Evolutionary conservation across 208 protist species (phyloP), one percentile per base, ranked within the genome.

Genomic region (Leishmania aethiopica): DNA sequence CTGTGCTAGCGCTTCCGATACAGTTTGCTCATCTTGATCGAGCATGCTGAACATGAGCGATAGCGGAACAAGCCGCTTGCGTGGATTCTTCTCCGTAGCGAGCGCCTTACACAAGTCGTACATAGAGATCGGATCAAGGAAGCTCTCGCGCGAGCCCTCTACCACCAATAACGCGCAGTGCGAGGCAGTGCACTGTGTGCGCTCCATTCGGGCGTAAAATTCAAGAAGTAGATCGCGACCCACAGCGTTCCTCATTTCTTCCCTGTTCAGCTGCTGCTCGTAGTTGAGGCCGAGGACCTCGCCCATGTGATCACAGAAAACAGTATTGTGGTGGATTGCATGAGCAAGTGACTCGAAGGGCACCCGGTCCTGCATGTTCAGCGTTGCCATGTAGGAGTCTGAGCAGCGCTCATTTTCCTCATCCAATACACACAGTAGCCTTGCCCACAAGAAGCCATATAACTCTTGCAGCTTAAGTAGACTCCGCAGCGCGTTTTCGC

Each of bases 11-110:
- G 90, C 92, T 51, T 97, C 92, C 6, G 78, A 83, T 11, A 93
- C 78, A 4, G 94, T 89, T 67, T 93, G 91, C 35, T 96, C 94
- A 69, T 96, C 92, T 84, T 96, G 93, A 67, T 94, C 92, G 51
- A 97, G 89, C 88, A 92, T 89, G 69, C 92, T 94, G 86, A 95
- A 96, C 86, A 92, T 92, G 11, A 97, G 83, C 22, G 91, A 95
- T 28, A 97, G 86, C 22, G 91, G 87, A 7, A 96, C 84, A 53
- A 97, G 85, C 8, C 94, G 86, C 73, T 95, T 95, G 77, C 88
- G 77, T 25, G 92, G 84, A 77, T 72, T 87, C 49, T 92, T 89
- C 70, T 97, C 93, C n/a, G 89, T 79, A 51, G 90, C 73, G n/a
- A 97, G 85, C 40, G 82, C 79, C 74, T 85, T 91, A 82, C 91